Evolutionary conservation across 805 yeast genomes (phyloP).

Genomic region (Torulaspora microellipsoides): DNA sequence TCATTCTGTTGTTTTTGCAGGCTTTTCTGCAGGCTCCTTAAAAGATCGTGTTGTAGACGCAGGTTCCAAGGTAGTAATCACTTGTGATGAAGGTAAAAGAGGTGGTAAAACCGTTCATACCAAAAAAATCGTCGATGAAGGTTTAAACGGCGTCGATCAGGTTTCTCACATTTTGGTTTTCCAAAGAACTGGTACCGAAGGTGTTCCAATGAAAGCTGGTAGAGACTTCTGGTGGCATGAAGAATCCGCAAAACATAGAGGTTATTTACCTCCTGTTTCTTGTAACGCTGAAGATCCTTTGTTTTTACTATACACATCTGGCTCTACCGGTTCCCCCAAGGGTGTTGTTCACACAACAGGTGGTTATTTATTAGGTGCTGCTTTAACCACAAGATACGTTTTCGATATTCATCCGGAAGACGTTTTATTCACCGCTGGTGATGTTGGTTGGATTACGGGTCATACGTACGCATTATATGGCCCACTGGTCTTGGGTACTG

Average conservation of each 20-base stretch:
- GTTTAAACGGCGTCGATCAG: slow-evolving; percentile 62
- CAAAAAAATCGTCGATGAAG: slow-evolving; percentile 94
- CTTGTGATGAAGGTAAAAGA: slow-evolving; percentile 92
- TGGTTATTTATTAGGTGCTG: slow-evolving; percentile 91
- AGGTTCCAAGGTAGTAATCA: slow-evolving; percentile 76
- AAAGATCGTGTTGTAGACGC: slow-evolving; percentile 90
- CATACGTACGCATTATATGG: slow-evolving; percentile 96
- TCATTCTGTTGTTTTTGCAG: slow-evolving; percentile 95
- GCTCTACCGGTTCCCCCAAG: slow-evolving; percentile 97
- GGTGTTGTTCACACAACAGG: slow-evolving; percentile 96
- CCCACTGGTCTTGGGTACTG: slow-evolving; percentile 81
- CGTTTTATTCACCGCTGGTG: slow-evolving; percentile 93
- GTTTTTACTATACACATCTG: slow-evolving; percentile 93
- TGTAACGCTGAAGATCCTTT: slow-evolving; percentile 92
- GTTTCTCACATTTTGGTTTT: slow-evolving; percentile 83
- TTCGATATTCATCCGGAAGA: slow-evolving; percentile 91
- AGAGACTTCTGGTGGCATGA: slow-evolving; percentile 98
- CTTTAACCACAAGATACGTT: slow-evolving; percentile 84
- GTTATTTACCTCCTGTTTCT: slow-evolving; percentile 81
- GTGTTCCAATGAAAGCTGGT: slow-evolving; percentile 66
- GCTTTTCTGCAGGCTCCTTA: slow-evolving; percentile 89
- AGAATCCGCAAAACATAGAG: slow-evolving; percentile 72
- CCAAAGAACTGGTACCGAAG: slow-evolving; percentile 77
- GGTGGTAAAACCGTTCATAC: slow-evolving; percentile 93
- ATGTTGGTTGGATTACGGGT: slow-evolving; percentile 99